These are phyloP conservation scores for Neolentinus lepideus DNA, from an alignment of 1,284 basidiomycete species.

Conservation along the genomic window DNA sequence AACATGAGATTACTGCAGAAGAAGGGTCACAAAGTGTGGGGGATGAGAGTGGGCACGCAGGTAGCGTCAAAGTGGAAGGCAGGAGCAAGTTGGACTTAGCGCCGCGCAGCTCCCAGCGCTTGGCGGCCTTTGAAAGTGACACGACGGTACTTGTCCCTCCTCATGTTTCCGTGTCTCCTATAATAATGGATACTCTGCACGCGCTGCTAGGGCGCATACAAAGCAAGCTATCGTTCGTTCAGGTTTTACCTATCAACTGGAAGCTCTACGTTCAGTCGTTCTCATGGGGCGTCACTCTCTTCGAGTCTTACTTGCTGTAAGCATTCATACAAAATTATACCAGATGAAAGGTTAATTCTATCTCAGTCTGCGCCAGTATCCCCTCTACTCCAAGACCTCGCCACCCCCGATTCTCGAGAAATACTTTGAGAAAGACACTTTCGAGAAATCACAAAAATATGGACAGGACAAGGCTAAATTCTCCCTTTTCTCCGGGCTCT, in stretches of 20 bases:
- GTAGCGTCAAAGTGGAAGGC: too few species aligned
- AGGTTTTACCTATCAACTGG: slow-evolving; percentile 59
- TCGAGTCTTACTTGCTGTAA: slow-evolving; percentile 79
- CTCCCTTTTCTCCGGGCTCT: slow-evolving; percentile 65
- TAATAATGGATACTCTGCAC: slow-evolving; percentile 15
- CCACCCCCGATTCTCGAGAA: slow-evolving; percentile 71
- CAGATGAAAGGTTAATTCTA: slow-evolving; percentile 18
- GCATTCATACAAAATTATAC: slow-evolving; percentile 14
- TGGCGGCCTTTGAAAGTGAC: too few species aligned
- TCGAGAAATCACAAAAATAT: slow-evolving; percentile 87
- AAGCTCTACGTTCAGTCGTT: slow-evolving; percentile 66
- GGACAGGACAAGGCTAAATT: slow-evolving; percentile 91
- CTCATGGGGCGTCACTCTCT: slow-evolving; percentile 74
- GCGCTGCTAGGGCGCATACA: slow-evolving; percentile 10
- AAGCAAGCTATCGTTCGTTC: slow-evolving; percentile 42
- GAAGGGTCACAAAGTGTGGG: too few species aligned
- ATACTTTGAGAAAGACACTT: slow-evolving; percentile 72
- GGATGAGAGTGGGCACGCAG: too few species aligned
- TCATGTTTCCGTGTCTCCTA: too few species aligned
- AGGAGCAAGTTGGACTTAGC: too few species aligned
- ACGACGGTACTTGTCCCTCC: neutral
- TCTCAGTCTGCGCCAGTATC: slow-evolving; percentile 69
- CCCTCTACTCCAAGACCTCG: slow-evolving; percentile 69
- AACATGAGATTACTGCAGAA: neutral
- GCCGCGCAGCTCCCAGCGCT: too few species aligned